Evolutionary conservation across 2,329 filamentous ascomycete genomes (phyloP), one percentile per base, ranked within the genome.

Genomic region (Alternaria sp.): DNA sequence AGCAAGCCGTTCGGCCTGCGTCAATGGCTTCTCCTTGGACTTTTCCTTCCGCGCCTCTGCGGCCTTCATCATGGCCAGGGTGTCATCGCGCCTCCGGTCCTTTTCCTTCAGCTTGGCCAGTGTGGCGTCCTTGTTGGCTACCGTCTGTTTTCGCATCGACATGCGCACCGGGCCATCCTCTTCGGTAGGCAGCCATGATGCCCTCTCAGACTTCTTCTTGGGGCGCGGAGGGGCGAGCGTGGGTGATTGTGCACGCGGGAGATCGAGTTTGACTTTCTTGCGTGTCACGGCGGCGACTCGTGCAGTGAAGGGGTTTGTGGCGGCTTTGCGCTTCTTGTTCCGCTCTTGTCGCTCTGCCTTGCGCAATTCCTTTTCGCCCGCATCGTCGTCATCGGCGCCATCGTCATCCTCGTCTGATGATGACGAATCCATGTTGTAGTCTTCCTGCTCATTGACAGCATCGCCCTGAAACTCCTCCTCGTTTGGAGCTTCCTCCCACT

Each of bases 361-460:
- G 79, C 95, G 89, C 56, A 99, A 79, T 79, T 97, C 93, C 71
- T 90, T 91, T 80, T 99, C 95, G 34, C 95, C 95, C 58, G 92
- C 92, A 5, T 95, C 78, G 43, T 97, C 92, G 67, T 95, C 88
- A 68, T 94, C 88, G 9, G 76, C 81, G 79, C 60, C 90, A 84
- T 53, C 88, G 83, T 78, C 89, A 59, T 93, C 90, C 64, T 93
- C 91, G 65, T 92, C 91, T 0, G 89, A 92, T 0, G 92, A 96
- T 14, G 91, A 78, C 41, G 76, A 94, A 72, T 96, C 93, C 83
- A 97, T 90, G 48, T 92, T 89, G 68, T 92, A 89, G 74, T 97
- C 94, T 2, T 82, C 80, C 59, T 86, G 83, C 46, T 87, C 85
- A 38, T 89, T 86, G 10, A 80, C 82, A 30, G 83, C 80, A 30